Percentiles rank a stretch among this genome's conserved stretches.
These are phyloP conservation scores for Petunia secreta DNA, from an alignment of 257 asterid genomes.

Conservation along the genomic window DNA sequence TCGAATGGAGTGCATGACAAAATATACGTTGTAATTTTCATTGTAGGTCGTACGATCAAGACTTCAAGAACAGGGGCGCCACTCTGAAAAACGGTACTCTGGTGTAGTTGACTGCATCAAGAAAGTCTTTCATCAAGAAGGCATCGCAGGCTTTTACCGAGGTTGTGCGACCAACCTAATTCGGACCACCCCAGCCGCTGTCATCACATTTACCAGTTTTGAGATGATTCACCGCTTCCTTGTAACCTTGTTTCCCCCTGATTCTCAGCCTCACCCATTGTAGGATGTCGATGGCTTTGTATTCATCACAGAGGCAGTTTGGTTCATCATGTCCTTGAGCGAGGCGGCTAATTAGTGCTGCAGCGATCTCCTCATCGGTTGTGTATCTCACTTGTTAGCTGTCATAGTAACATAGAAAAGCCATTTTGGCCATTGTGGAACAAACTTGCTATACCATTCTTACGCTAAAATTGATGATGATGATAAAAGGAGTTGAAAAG, in stretches of 20 bases:
- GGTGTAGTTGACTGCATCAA: constrained; percentile 82
- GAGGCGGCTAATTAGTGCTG: not conserved
- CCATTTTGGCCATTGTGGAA: not conserved
- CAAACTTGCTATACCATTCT: constrained; percentile 11
- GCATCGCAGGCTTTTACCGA: constrained; percentile 81
- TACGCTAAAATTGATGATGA: constrained; percentile 21
- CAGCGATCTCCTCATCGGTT: constrained; percentile 8
- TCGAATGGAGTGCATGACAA: not conserved
- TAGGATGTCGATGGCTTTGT: constrained; percentile 34
- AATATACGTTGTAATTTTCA: not conserved
- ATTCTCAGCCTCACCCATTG: constrained; percentile 63
- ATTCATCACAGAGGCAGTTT: constrained; percentile 11
- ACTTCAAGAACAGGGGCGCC: constrained; percentile 98
- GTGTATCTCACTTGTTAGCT: not conserved
- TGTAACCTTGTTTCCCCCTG: constrained; percentile 65
- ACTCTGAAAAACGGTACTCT: constrained; percentile 81
- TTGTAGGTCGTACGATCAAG: constrained; percentile 93
- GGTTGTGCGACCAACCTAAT: constrained; percentile 93
- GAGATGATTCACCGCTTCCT: constrained; percentile 98
- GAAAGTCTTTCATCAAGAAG: constrained; percentile 79
- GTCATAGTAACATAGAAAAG: constrained; percentile 19
- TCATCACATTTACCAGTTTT: constrained; percentile 93
- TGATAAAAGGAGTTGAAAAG: constrained; percentile 19
- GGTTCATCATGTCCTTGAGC: constrained; percentile 12
- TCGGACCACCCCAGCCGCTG: constrained; percentile 97